These are phyloP conservation scores for Gyrodon lividus DNA, from an alignment of 768 basidiomycete species.

Conservation along the genomic window DNA sequence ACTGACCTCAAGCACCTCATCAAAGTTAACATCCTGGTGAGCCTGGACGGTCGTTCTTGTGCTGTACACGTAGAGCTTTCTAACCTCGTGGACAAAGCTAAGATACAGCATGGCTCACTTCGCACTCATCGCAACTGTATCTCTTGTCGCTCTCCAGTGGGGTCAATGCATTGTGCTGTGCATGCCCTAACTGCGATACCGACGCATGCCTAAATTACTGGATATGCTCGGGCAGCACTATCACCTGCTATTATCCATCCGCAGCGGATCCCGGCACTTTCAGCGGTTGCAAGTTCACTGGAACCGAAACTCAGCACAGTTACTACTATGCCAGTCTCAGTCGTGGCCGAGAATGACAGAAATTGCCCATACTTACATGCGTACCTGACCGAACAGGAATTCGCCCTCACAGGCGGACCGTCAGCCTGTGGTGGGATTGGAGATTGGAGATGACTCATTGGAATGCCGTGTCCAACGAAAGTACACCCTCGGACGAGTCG, in stretches of 20 bases:
- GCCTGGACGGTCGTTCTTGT: too few species aligned
- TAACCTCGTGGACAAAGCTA: too few species aligned
- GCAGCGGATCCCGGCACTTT: slow-evolving; percentile 11
- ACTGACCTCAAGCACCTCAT: too few species aligned
- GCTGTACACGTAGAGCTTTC: too few species aligned
- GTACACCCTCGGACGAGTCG: background rate
- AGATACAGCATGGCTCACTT: background rate
- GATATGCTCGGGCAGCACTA: slow-evolving; percentile 5
- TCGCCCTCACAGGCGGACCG: background rate
- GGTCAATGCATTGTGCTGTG: background rate
- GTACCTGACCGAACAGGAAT: background rate
- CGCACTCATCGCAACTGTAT: background rate
- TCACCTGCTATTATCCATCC: slow-evolving; percentile 13
- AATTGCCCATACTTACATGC: background rate
- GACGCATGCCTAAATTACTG: slow-evolving; percentile 9
- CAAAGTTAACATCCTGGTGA: too few species aligned
- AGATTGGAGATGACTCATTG: slow-evolving; percentile 9
- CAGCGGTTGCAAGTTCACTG: slow-evolving; percentile 4
- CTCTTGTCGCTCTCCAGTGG: slow-evolving; percentile 1
- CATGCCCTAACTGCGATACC: slow-evolving; percentile 4
- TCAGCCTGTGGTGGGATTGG: background rate
- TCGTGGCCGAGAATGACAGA: background rate
- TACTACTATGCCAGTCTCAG: background rate
- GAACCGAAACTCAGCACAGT: background rate
- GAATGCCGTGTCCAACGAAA: background rate